These are phyloP conservation scores for Tylopilus plumbeoviolaceoides DNA, from an alignment of 768 basidiomycete species.

Conservation along the genomic window DNA sequence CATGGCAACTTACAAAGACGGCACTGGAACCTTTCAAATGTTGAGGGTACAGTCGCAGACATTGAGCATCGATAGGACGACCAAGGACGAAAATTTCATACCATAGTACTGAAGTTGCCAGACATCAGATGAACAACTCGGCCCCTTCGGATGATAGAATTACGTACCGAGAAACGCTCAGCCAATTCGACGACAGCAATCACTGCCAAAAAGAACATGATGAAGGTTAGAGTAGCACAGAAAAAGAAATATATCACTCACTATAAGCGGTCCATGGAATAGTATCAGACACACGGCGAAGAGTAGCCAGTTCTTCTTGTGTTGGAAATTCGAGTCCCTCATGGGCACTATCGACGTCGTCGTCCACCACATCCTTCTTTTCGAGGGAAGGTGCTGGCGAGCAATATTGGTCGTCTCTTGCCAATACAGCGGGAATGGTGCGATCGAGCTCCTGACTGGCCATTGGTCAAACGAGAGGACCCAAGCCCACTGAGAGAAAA, in stretches of 20 bases:
- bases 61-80: conserved; percentile 1
- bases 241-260: not conserved
- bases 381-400: conserved; percentile 10
- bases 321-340: conserved; percentile 63
- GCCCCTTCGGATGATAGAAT: not conserved
- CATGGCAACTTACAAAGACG: conserved; percentile 33
- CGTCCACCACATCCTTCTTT: conserved; percentile 20
- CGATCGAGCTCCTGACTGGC: conserved; percentile 7
- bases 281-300: conserved; percentile 57
- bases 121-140: not conserved
- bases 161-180: conserved; percentile 66
- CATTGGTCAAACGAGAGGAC: conserved; percentile 5
- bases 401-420: conserved; percentile 7
- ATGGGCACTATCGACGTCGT: conserved; percentile 34
- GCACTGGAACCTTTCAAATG: conserved; percentile 35
- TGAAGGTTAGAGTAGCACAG: not conserved
- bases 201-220: conserved; percentile 32
- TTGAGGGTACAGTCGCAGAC: not conserved
- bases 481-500: not conserved
- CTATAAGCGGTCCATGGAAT: conserved; percentile 56
- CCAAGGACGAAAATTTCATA: conserved; percentile 24
- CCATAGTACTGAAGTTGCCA: conserved; percentile 39
- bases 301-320: conserved; percentile 52
- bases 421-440: conserved; percentile 9
- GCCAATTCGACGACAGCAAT: conserved; percentile 66